Percentiles rank a stretch among this genome's conserved stretches.
Conservation (phyloP, 1,284 basidiomycete genomes). For the Marasmius sp. region DNA sequence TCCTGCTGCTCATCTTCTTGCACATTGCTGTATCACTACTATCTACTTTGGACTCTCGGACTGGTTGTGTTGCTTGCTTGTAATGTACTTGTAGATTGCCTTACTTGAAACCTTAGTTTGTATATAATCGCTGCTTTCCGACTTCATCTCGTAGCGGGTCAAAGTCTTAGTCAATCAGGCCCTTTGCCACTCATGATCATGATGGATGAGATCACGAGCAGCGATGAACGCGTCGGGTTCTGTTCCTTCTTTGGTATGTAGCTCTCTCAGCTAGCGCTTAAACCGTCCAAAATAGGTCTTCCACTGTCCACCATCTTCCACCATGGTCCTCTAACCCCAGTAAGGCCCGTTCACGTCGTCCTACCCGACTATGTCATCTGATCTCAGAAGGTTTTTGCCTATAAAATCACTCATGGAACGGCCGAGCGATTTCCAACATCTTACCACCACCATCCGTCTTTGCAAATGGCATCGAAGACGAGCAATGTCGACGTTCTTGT, state of each 20-base stretch:
- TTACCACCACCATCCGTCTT: background rate
- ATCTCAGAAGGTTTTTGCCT: background rate
- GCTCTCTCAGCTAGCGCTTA: background rate
- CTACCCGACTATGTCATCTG: too few relatives aligned
- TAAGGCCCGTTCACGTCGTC: too few relatives aligned
- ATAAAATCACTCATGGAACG: background rate
- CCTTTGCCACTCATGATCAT: too few relatives aligned
- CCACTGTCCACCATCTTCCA: background rate
- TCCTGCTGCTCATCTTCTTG: background rate
- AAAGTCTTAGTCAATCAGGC: too few relatives aligned
- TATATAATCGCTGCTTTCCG: too few relatives aligned
- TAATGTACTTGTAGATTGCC: too few relatives aligned
- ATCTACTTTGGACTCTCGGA: too few relatives aligned
- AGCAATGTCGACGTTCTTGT: constrained; percentile 55
- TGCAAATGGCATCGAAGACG: constrained; percentile 23
- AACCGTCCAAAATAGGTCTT: background rate
- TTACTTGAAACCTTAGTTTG: too few relatives aligned
- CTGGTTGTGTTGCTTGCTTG: too few relatives aligned
- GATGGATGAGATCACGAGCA: background rate
- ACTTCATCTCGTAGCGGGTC: too few relatives aligned
- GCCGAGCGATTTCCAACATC: background rate
- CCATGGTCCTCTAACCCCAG: background rate
- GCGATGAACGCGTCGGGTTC: background rate
- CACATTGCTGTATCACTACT: background rate
- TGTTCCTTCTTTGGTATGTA: background rate